These are phyloP conservation scores for Musa troglodytarum DNA, from an alignment of 176 grass and related monocot genomes.

Conservation along the genomic window DNA sequence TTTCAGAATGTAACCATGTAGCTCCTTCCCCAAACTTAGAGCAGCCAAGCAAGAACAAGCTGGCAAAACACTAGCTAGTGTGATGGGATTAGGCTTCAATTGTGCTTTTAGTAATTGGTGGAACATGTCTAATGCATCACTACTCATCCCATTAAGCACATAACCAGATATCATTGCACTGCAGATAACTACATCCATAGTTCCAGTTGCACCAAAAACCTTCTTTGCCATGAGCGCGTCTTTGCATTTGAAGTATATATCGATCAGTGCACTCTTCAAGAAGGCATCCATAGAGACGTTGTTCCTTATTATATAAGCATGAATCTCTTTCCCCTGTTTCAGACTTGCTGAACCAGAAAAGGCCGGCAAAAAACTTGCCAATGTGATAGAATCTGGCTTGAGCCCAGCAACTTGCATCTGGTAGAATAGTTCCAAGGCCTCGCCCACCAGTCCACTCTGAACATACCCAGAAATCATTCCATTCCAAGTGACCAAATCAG, in stretches of 20 bases:
- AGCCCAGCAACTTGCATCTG: conserved; percentile 42
- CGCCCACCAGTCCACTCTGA: conserved; percentile 51
- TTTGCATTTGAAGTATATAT: conserved; percentile 79
- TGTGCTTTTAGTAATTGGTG: conserved; percentile 32
- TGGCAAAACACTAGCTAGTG: conserved; percentile 52
- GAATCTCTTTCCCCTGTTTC: conserved; percentile 53
- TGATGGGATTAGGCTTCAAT: conserved; percentile 69
- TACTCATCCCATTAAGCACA: conserved; percentile 62
- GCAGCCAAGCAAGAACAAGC: conserved; percentile 49
- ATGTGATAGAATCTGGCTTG: conserved; percentile 57
- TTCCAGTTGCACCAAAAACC: conserved; percentile 45
- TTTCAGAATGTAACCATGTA: conserved; percentile 67
- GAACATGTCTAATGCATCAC: conserved; percentile 52
- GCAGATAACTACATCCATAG: conserved; percentile 62
- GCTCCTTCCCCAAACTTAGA: conserved; percentile 56
- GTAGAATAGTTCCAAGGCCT: conserved; percentile 52
- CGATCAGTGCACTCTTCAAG: conserved; percentile 76
- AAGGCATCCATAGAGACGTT: conserved; percentile 53
- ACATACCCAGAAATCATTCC: conserved; percentile 76
- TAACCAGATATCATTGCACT: conserved; percentile 80
- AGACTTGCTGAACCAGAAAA: conserved; percentile 49
- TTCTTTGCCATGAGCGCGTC: conserved; percentile 57
- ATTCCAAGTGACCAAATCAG: conserved; percentile 66
- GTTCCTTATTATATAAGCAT: conserved; percentile 66
- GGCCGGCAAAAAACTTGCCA: conserved; percentile 66